Percentiles rank a stretch among this genome's conserved stretches.
Evolutionary conservation across 1,284 basidiomycete genomes (phyloP).

Genomic region (Bjerkandera adusta): DNA sequence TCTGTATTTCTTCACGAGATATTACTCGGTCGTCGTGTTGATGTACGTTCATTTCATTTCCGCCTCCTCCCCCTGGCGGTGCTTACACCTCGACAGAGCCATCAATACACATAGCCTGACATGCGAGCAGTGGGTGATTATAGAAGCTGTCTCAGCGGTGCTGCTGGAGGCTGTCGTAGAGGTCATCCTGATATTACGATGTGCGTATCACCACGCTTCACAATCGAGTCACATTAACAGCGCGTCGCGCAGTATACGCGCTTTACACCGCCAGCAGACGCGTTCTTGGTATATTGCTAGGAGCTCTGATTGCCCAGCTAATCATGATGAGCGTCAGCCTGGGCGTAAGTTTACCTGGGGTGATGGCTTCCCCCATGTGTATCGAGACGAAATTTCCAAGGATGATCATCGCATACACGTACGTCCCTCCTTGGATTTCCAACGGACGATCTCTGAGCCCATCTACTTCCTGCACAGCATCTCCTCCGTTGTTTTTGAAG

Average conservation of each 20-base stretch:
- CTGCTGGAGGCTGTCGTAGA: constrained; percentile 29
- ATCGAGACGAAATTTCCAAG: constrained; percentile 24
- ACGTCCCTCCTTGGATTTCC: constrained; percentile 8
- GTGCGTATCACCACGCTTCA: constrained; percentile 18
- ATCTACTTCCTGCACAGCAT: constrained; percentile 26
- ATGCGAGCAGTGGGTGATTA: constrained; percentile 30
- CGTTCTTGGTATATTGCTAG: constrained; percentile 22
- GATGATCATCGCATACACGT: constrained; percentile 30
- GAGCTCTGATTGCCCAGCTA: constrained; percentile 23
- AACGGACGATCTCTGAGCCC: not conserved
- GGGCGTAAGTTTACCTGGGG: constrained; percentile 25
- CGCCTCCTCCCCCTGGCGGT: no score
- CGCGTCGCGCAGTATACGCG: constrained; percentile 26
- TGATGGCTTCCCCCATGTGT: constrained; percentile 25
- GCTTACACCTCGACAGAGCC: constrained; percentile 20
- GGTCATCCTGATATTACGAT: constrained; percentile 31
- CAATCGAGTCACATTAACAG: not conserved
- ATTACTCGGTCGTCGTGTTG: constrained; percentile 26
- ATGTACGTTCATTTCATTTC: constrained; percentile 21
- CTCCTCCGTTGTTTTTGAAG: constrained; percentile 34
- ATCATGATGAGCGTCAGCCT: constrained; percentile 27
- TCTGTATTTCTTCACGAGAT: constrained; percentile 27
- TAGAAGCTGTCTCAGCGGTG: constrained; percentile 30
- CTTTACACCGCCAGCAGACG: constrained; percentile 25
- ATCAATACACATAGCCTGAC: constrained; percentile 20